Evolutionary conservation across 2,329 filamentous ascomycete species (phyloP), one percentile per base, ranked within the genome.

Genomic region (Lachnellula arida): DNA sequence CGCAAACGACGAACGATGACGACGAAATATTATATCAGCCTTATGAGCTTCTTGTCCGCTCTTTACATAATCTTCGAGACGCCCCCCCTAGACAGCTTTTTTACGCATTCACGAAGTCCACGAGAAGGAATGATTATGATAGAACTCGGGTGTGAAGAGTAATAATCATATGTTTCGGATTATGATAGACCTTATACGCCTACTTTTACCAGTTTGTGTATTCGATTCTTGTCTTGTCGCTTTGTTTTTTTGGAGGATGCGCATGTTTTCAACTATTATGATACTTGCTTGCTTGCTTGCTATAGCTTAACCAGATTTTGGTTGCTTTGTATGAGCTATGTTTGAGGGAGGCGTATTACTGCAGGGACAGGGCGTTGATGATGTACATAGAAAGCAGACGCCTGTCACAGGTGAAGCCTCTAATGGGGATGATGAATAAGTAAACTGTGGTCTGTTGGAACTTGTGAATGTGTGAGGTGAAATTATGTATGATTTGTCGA

Each of bases 51-150:
- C 55, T 58, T 46, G 47, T 42, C 62, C 59, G 54, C 58, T 65
- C 58, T 67, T 55, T 60, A 62, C 60, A 65, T 61, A 62, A 63
- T 62, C 55, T 61, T 57, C 55, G 46, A 53, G 52, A 8, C 9
- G 48, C 43, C 34, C 52, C 52, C 51, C 48, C 32, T 15, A 43
- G 37, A 51, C 32, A 42, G 47, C 48, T 49, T 44, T 55, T 60
- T 66, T 65, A 68, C 60, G 65, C 64, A 59, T 67, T 68, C 59
- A 68, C 61, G 66, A 68, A 53, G 58, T 58, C 54, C 50, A 63
- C 57, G 63, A 63, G 56, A 47, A 57, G 46, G 54, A 60, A 60
- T 53, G 57, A 62, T 57, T 55, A 60, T 53, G 60, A 60, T 56
- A 61, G 44, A 46, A 63, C 32, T 60, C 46, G 44, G 55, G 37